Percentiles rank a stretch among this genome's conserved stretches.
Evolutionary conservation across 106 monocot genomes (phyloP).

Genomic region (Dactylorhiza incarnata): DNA sequence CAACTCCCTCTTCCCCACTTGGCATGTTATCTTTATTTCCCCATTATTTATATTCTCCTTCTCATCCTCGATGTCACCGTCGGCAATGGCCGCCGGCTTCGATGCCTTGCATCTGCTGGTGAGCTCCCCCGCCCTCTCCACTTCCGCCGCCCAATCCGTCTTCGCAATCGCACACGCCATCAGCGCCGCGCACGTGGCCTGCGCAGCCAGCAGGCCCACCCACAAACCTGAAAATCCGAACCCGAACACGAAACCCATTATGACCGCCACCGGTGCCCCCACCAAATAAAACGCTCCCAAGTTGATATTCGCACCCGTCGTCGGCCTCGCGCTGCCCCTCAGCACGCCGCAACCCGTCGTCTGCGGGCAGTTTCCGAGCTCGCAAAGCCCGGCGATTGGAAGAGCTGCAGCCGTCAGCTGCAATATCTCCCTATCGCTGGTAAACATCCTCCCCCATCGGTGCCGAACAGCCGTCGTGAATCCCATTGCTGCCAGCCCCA

Average conservation of each 20-base stretch:
- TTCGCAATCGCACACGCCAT: slow-evolving; percentile 37
- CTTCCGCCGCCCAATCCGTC: slow-evolving; percentile 66
- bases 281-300: slow-evolving; percentile 80
- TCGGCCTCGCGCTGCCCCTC: slow-evolving; percentile 75
- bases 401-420: slow-evolving; percentile 65
- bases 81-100: not conserved
- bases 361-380: slow-evolving; percentile 96
- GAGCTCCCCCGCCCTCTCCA: slow-evolving; percentile 42
- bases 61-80: not conserved
- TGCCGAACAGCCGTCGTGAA: slow-evolving; percentile 55
- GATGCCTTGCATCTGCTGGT: slow-evolving; percentile 6
- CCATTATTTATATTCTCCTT: slow-evolving; percentile 3
- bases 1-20: slow-evolving; percentile 3
- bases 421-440: slow-evolving; percentile 56
- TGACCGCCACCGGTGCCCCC: slow-evolving; percentile 63
- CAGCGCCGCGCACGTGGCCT: slow-evolving; percentile 51
- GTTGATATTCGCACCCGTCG: slow-evolving; percentile 67
- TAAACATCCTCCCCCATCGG: slow-evolving; percentile 71
- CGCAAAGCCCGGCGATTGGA: slow-evolving; percentile 87
- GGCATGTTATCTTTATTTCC: slow-evolving; percentile 12
- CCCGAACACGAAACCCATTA: slow-evolving; percentile 40
- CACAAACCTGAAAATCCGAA: slow-evolving; percentile 82
- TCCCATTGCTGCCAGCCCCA: slow-evolving; percentile 42
- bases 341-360: slow-evolving; percentile 83
- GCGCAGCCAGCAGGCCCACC: slow-evolving; percentile 74